Conservation (phyloP, 1,284 basidiomycete species). For the Ganoderma leucocontextum region DNA sequence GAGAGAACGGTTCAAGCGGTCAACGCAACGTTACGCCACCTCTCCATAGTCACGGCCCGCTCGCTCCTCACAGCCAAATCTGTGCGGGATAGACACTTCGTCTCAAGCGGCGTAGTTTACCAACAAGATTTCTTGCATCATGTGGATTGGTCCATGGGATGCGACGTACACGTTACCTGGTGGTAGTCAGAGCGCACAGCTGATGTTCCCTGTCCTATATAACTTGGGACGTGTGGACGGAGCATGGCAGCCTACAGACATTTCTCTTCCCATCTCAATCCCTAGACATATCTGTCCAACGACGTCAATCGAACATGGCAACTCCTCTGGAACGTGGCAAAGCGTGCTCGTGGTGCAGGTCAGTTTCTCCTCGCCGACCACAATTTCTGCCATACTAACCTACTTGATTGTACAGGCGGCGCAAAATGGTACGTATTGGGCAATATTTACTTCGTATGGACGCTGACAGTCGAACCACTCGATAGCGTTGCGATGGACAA, state of each 20-base stretch:
- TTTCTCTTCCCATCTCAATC: slow-evolving; percentile 5
- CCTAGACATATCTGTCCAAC: background rate
- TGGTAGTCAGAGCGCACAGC: slow-evolving; percentile 22
- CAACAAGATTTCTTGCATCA: slow-evolving; percentile 20
- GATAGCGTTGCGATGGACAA: slow-evolving; percentile 42
- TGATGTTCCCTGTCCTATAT: slow-evolving; percentile 16
- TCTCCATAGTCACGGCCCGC: slow-evolving; percentile 2
- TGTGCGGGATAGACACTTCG: slow-evolving; percentile 14
- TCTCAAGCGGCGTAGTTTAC: slow-evolving; percentile 28
- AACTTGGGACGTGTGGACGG: background rate
- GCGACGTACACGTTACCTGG: slow-evolving; percentile 7
- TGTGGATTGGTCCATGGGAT: slow-evolving; percentile 12
- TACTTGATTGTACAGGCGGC: slow-evolving; percentile 31
- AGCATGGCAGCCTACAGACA: slow-evolving; percentile 9
- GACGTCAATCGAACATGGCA: slow-evolving; percentile 19
- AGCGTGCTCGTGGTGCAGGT: slow-evolving; percentile 45
- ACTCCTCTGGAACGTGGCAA: slow-evolving; percentile 42
- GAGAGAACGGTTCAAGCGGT: slow-evolving; percentile 4
- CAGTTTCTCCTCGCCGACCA: background rate
- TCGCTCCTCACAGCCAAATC: slow-evolving; percentile 17
- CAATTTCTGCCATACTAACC: background rate
- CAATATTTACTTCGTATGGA: too few relatives aligned
- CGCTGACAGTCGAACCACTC: background rate
- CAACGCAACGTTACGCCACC: slow-evolving; percentile 11
- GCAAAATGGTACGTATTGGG: slow-evolving; percentile 41